phyloP scores from a whole-genome alignment of 2,329 filamentous ascomycete species.

The Diplocarpon rosae region DNA sequence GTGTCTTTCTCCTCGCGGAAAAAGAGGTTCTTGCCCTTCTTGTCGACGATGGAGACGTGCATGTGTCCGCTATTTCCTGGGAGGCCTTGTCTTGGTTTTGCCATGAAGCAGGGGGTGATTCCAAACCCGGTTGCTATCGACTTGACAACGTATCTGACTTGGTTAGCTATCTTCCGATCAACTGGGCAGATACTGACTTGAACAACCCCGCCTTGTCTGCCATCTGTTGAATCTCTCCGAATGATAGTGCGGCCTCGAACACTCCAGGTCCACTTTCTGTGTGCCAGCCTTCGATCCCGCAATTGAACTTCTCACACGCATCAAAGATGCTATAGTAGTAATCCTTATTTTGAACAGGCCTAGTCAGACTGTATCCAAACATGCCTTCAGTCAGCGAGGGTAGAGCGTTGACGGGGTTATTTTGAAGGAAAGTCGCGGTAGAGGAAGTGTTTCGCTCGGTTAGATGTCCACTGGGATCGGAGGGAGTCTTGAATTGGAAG shows the following conservation, averaged over 20 bases:
- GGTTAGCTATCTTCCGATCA: slow-evolving; percentile 1
- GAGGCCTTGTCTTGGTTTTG: slow-evolving; percentile 81
- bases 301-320: slow-evolving; percentile 64
- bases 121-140: slow-evolving; percentile 76
- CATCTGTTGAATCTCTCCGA: slow-evolving; percentile 78
- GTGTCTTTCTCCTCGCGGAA: slow-evolving; percentile 61
- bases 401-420: slow-evolving; percentile 62
- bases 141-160: slow-evolving; percentile 65
- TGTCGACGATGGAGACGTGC: slow-evolving; percentile 80
- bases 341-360: slow-evolving; percentile 80
- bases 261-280: slow-evolving; percentile 90
- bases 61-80: slow-evolving; percentile 95
- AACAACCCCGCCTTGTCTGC: slow-evolving; percentile 86
- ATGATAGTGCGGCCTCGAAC: slow-evolving; percentile 90
- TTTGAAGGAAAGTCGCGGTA: slow-evolving; percentile 61
- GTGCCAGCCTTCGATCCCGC: slow-evolving; percentile 88
- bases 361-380: slow-evolving; percentile 87
- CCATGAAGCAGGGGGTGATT: slow-evolving; percentile 98
- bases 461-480: slow-evolving; percentile 31
- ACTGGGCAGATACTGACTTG: slow-evolving; percentile 47
- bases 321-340: slow-evolving; percentile 87
- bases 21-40: slow-evolving; percentile 74
- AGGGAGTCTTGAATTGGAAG: slow-evolving; percentile 73
- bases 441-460: slow-evolving; percentile 51
- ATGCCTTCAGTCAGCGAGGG: slow-evolving; percentile 82